Base-by-base conservation (phyloP, 371 early-diverging fungal genomes). In the Parasitella parasitica region DNA sequence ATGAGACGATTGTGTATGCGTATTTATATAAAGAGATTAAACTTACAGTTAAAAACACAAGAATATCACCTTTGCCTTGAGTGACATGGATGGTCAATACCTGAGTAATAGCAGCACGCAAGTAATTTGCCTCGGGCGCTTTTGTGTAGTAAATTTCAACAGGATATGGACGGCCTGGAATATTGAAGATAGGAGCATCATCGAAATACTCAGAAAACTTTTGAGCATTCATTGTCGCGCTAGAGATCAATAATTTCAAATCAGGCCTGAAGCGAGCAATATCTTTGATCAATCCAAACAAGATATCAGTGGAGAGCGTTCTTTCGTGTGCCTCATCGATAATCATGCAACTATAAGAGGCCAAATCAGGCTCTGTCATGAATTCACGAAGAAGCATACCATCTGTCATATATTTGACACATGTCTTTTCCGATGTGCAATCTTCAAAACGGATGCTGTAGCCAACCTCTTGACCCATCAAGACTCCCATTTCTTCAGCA, bases 271-370 rank as follows among this genome's bases (percentile, higher is more conserved):
- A 93, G 26, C 97, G 86, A 11, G 94, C 90, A 75, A 97, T 94
- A 84, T 97, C 97, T 74, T 97, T 98, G 63, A 99, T 89, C 27
- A 99, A 83, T 3, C 97, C 97, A 81, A 99, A 93, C 57, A 99
- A 68, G 46, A 99, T 91, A 74, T 99, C 99, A 0, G 99, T 99
- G 60, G 98, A 97, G 53, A 98, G 77, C 11, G 97, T 99, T 63
- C 99, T 88, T 77, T 99, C 99, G 85, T 99, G 99, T 15, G 99
- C 98, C 75, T 99, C 99, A 76, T 99, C 99, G 57, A 99, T 96
- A 75, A 99, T 97, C 63, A 99, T 78, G 60, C 91, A 92, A 39
- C 89, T 89, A 76, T 97, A 98, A 22, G 88, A 82, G 8, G 86
- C 89, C 54, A 99, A 78, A 71, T 97, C 96, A 0, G 99, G 99